A percentile compares a stretch with the other conserved stretches of the same genome.
Evolutionary conservation across 176 grass and related monocot genomes (phyloP).

Genomic region (Phyllostachys edulis): DNA sequence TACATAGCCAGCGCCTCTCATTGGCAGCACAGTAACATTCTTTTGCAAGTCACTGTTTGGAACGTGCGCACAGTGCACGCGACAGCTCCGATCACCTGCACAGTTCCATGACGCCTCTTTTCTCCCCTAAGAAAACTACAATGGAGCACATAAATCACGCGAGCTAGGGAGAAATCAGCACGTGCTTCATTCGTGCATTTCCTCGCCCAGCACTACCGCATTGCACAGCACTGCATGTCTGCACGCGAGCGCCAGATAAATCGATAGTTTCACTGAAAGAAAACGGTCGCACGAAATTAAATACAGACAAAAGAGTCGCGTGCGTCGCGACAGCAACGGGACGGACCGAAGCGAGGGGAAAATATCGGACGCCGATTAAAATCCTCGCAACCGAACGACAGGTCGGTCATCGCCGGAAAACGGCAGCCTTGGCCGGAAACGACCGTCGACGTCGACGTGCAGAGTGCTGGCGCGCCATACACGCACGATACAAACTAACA

Average conservation of each 20-base stretch:
- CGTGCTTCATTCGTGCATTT: not conserved
- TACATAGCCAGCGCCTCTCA: too few species aligned
- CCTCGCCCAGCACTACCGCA: not conserved
- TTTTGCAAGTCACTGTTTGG: too few species aligned
- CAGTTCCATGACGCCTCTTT: not conserved
- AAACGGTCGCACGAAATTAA: too few species aligned
- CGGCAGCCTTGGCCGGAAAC: constrained; percentile 1
- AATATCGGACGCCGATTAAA: not conserved
- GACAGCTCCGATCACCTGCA: not conserved
- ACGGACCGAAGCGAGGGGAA: not conserved
- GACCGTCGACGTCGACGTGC: not conserved
- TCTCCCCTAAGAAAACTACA: too few species aligned
- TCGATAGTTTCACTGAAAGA: too few species aligned
- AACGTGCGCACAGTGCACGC: not conserved
- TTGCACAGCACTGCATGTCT: not conserved
- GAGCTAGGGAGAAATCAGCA: not conserved
- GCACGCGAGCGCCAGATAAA: too few species aligned
- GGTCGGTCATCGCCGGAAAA: not conserved
- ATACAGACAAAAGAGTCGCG: not conserved
- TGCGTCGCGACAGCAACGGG: not conserved
- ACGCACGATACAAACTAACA: not conserved
- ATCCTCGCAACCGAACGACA: not conserved
- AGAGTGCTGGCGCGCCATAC: too few species aligned
- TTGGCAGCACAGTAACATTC: too few species aligned
- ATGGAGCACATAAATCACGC: too few species aligned